Percentiles rank a stretch among this genome's conserved stretches.
These are phyloP conservation scores for Trichoderma reesei DNA, from an alignment of 495 filamentous ascomycete genomes.

Conservation along the genomic window DNA sequence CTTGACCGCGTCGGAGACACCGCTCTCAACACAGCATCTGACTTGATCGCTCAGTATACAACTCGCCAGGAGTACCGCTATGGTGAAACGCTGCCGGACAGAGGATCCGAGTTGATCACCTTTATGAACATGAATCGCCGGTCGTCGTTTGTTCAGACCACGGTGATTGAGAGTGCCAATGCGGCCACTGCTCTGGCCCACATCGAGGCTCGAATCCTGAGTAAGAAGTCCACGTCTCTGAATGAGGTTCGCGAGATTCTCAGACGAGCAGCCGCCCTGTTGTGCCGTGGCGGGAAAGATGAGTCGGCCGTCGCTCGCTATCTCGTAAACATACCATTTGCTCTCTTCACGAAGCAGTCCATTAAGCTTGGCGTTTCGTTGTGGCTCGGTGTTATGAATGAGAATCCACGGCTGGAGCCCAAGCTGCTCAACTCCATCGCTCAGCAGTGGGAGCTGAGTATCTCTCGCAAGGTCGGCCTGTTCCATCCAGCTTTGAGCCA, in stretches of 20 bases:
- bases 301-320: constrained; percentile 70
- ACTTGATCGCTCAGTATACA: constrained; percentile 96
- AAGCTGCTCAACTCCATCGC: constrained; percentile 74
- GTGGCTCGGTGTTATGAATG: constrained; percentile 94
- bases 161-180: constrained; percentile 42
- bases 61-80: constrained; percentile 88
- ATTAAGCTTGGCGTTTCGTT: constrained; percentile 92
- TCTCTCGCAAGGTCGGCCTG: constrained; percentile 64
- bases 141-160: constrained; percentile 29
- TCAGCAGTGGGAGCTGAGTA: constrained; percentile 74
- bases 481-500: constrained; percentile 73
- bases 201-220: constrained; percentile 57
- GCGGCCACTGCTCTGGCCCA: constrained; percentile 50
- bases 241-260: constrained; percentile 69
- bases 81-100: constrained; percentile 56
- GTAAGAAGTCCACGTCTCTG: constrained; percentile 57
- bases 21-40: constrained; percentile 80
- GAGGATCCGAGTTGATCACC: constrained; percentile 51
- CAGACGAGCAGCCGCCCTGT: constrained; percentile 69
- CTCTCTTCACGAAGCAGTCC: constrained; percentile 83
- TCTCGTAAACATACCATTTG: constrained; percentile 84
- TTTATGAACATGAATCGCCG: constrained; percentile 43
- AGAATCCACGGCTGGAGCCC: constrained; percentile 80
- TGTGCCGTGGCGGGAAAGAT: constrained; percentile 64
- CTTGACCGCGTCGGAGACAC: constrained; percentile 62